A percentile compares a stretch with the other conserved stretches of the same genome.
Evolutionary conservation across 371 early-diverging fungal genomes (phyloP).

Genomic region (Entomophthora muscae): DNA sequence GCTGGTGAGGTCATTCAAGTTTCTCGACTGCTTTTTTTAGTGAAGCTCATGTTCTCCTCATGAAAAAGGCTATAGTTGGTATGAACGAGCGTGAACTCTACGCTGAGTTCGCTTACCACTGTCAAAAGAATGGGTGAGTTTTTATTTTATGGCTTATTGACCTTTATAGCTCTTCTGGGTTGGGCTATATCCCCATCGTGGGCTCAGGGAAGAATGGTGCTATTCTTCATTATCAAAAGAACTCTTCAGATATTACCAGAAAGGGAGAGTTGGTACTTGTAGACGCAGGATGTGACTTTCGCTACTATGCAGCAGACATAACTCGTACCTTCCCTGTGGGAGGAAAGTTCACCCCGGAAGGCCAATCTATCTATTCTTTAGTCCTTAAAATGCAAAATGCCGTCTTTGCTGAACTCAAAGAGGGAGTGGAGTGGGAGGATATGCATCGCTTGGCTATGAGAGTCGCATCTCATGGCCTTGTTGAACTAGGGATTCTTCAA

Average conservation of each 20-base stretch:
- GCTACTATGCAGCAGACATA: conserved; percentile 76
- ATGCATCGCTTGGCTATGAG: conserved; percentile 63
- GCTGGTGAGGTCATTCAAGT: conserved; percentile 1
- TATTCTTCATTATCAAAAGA: conserved; percentile 32
- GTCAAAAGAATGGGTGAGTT: conserved; percentile 24
- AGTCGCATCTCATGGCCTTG: conserved; percentile 56
- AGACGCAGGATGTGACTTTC: conserved; percentile 72
- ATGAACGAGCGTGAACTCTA: conserved; percentile 31
- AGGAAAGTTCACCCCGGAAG: conserved; percentile 55
- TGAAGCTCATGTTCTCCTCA: conserved; percentile 27
- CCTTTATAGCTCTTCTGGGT: conserved; percentile 3
- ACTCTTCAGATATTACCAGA: conserved; percentile 21
- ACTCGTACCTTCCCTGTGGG: conserved; percentile 79
- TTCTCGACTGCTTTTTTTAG: conserved; percentile 17
- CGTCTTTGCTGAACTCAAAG: conserved; percentile 41
- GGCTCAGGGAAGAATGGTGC: conserved; percentile 32
- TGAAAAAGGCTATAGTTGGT: conserved; percentile 22
- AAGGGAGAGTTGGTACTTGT: conserved; percentile 51
- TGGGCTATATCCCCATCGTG: conserved; percentile 36
- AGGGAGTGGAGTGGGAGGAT: conserved; percentile 75
- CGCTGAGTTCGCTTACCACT: conserved; percentile 31
- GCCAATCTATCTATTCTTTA: conserved; percentile 57
- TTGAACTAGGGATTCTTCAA: conserved; percentile 48
- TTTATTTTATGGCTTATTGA: background rate
- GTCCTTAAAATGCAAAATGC: conserved; percentile 73